Conservation (phyloP, 176 grass and related monocot species). For the Triticum monococcum region DNA sequence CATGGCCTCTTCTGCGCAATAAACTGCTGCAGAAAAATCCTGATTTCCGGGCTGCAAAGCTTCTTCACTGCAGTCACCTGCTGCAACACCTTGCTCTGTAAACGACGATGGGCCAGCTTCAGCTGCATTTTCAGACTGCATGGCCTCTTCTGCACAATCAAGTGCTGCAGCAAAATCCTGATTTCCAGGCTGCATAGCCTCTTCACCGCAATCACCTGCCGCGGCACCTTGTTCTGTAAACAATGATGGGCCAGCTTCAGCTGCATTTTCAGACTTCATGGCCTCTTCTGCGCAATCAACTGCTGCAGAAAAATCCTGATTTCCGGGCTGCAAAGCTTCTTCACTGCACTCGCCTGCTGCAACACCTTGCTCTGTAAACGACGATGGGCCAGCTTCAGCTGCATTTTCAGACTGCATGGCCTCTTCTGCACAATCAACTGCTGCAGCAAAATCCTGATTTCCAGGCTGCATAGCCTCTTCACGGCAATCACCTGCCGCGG, state of each 20-base stretch:
- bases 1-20: background rate
- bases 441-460: background rate
- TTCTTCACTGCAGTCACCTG: background rate
- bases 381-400: background rate
- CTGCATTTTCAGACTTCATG: background rate
- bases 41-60: background rate
- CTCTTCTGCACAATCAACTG: background rate
- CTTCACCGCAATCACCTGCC: background rate
- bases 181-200: background rate
- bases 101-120: background rate
- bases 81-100: background rate
- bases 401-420: background rate
- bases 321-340: background rate
- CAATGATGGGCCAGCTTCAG: background rate
- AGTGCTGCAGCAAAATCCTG: background rate
- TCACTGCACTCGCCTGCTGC: background rate
- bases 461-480: background rate
- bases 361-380: background rate
- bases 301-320: background rate
- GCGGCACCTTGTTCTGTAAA: background rate
- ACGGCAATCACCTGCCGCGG: too few relatives aligned
- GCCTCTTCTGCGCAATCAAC: background rate
- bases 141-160: background rate
- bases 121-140: background rate
- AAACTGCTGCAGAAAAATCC: background rate